phyloP scores from a whole-genome alignment of 805 yeast species.

The Candida sanyiensis region DNA sequence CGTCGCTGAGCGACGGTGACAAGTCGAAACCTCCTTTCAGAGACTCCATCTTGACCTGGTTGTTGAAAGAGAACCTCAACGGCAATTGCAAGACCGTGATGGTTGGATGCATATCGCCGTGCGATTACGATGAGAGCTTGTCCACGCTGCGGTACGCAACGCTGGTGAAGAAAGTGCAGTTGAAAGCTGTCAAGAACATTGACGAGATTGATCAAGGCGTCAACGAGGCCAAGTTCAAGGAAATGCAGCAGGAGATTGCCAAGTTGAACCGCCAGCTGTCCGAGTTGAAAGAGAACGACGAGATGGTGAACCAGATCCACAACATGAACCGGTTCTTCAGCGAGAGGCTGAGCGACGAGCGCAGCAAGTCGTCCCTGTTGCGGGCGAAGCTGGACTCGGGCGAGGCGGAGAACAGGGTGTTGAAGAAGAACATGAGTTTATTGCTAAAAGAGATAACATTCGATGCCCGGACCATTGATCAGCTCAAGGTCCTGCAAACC shows the following conservation, averaged over 20 bases:
- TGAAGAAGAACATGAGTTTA: slow-evolving; percentile 6
- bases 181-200: slow-evolving; percentile 48
- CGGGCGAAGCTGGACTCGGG: slow-evolving; percentile 10
- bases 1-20: slow-evolving; percentile 40
- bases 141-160: slow-evolving; percentile 77
- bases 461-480: slow-evolving; percentile 3
- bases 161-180: slow-evolving; percentile 63
- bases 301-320: slow-evolving; percentile 15
- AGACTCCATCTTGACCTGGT: slow-evolving; percentile 71
- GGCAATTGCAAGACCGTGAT: slow-evolving; percentile 85
- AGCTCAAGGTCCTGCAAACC: background rate
- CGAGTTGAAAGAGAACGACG: slow-evolving; percentile 21
- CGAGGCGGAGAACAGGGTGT: slow-evolving; percentile 1
- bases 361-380: slow-evolving; percentile 21
- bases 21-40: slow-evolving; percentile 34
- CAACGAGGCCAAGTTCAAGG: slow-evolving; percentile 13
- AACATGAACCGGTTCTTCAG: slow-evolving; percentile 25
- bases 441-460: slow-evolving; percentile 9
- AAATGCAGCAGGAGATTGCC: slow-evolving; percentile 20
- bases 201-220: slow-evolving; percentile 14
- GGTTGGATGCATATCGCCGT: slow-evolving; percentile 82
- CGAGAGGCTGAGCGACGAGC: slow-evolving; percentile 25
- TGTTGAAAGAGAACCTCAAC: slow-evolving; percentile 68
- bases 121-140: slow-evolving; percentile 70
- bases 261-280: slow-evolving; percentile 15